A percentile compares a stretch with the other conserved stretches of the same genome.
phyloP scores from a whole-genome alignment of 2,329 filamentous ascomycete species.

The Pseudopyricularia javanii region DNA sequence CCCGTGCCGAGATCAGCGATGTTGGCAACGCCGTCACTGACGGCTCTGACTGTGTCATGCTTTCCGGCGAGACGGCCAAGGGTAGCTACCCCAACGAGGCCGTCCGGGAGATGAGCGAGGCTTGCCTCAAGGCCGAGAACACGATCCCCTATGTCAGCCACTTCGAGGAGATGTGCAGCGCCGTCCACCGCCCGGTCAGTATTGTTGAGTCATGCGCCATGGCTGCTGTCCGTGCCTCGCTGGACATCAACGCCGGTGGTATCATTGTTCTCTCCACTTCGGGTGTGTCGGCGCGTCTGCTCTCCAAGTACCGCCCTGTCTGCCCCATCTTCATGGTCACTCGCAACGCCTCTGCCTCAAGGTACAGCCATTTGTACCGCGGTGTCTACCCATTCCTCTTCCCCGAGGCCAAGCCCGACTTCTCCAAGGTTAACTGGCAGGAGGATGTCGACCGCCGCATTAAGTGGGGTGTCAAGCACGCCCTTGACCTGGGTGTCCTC shows the following conservation, averaged over 20 bases:
- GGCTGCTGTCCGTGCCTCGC: conserved; percentile 87
- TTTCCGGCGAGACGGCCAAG: conserved; percentile 98
- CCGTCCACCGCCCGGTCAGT: conserved; percentile 71
- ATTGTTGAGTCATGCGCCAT: conserved; percentile 93
- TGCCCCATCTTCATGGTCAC: conserved; percentile 99
- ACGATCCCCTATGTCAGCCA: conserved; percentile 94
- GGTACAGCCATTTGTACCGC: conserved; percentile 92
- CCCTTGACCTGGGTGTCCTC: conserved; percentile 69
- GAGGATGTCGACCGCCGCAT: conserved; percentile 96
- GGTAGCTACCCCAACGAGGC: conserved; percentile 87
- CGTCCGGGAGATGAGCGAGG: conserved; percentile 96
- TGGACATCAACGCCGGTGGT: conserved; percentile 91
- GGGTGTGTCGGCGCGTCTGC: conserved; percentile 83
- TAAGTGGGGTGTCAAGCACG: conserved; percentile 89
- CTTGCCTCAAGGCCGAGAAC: conserved; percentile 91
- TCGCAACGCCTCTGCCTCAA: conserved; percentile 67
- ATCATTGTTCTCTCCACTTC: conserved; percentile 95
- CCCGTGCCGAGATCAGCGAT: conserved; percentile 95
- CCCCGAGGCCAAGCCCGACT: conserved; percentile 88
- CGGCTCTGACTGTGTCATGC: conserved; percentile 98
- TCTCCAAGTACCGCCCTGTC: conserved; percentile 97
- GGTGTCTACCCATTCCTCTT: conserved; percentile 98
- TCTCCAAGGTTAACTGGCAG: conserved; percentile 88
- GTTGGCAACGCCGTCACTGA: conserved; percentile 97
- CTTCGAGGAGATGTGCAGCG: conserved; percentile 85